Percentiles rank a stretch among this genome's conserved stretches.
These are phyloP conservation scores for Fusarium tupiense DNA, from an alignment of 2,329 filamentous ascomycete genomes.

Conservation along the genomic window DNA sequence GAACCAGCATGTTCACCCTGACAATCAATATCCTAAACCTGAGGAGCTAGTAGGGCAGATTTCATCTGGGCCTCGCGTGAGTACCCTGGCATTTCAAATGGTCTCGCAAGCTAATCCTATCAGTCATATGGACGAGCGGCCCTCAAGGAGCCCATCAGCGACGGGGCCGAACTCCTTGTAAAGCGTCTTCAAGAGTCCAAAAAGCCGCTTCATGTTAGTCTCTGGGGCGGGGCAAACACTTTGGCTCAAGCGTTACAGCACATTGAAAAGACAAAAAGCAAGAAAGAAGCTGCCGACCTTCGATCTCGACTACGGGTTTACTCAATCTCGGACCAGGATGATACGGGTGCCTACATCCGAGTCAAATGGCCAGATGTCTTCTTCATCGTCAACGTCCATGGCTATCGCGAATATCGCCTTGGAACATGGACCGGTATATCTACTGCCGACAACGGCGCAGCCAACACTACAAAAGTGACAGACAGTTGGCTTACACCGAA, in stretches of 20 bases:
- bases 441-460: neutral
- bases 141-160: neutral
- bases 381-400: conserved; percentile 9
- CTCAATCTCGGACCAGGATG: conserved; percentile 20
- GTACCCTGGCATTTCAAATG: fast-evolving
- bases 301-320: conserved; percentile 9
- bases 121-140: conserved; percentile 10
- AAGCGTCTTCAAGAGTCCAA: neutral
- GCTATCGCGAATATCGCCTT: neutral
- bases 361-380: conserved; percentile 6
- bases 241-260: conserved; percentile 1
- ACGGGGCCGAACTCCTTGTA: neutral
- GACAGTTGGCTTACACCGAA: conserved; percentile 5
- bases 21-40: neutral
- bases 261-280: neutral
- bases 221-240: conserved; percentile 8
- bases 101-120: neutral
- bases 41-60: neutral
- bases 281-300: neutral
- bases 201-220: neutral
- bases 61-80: neutral
- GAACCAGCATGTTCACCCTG: conserved; percentile 9
- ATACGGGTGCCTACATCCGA: neutral
- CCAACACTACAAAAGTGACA: neutral
- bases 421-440: conserved; percentile 7